phyloP scores from a whole-genome alignment of 2,329 filamentous ascomycete species.

The Monosporascus sp. region DNA sequence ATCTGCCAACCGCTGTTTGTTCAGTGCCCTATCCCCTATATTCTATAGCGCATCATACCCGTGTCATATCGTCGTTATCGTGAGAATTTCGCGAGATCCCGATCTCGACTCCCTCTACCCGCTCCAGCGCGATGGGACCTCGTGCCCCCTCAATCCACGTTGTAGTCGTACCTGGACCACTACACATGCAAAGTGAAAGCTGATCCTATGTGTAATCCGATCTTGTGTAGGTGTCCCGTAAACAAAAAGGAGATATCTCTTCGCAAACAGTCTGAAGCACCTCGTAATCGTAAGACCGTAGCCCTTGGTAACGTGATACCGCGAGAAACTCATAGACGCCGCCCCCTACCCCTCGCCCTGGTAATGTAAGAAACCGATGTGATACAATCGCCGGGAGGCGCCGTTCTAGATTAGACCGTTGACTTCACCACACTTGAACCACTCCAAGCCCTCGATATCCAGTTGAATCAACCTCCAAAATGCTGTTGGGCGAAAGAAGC shows the following conservation, averaged over 20 bases:
- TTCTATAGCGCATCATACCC: background rate
- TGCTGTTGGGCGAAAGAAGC: constrained; percentile 14
- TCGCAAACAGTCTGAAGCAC: too few species aligned
- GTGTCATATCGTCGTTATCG: background rate
- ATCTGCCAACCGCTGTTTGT: background rate
- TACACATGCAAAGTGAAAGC: background rate
- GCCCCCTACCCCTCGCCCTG: background rate
- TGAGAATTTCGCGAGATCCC: background rate
- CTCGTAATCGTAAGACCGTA: too few species aligned
- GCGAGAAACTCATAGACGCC: background rate
- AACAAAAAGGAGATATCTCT: too few species aligned
- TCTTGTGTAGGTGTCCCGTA: background rate
- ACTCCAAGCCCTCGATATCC: background rate
- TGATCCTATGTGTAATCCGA: background rate
- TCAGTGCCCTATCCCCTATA: background rate
- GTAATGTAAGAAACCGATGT: background rate
- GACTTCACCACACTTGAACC: background rate
- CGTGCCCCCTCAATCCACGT: too few species aligned
- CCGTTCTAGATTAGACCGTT: too few species aligned
- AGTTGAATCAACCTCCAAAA: constrained; percentile 8
- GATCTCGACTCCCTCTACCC: background rate
- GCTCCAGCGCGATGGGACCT: background rate
- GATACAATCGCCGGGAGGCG: background rate
- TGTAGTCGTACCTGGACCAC: too few species aligned
- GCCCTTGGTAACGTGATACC: background rate